These are phyloP conservation scores for Zygoascus hellenicus DNA, from an alignment of 1,139 yeast species.

Conservation along the genomic window DNA sequence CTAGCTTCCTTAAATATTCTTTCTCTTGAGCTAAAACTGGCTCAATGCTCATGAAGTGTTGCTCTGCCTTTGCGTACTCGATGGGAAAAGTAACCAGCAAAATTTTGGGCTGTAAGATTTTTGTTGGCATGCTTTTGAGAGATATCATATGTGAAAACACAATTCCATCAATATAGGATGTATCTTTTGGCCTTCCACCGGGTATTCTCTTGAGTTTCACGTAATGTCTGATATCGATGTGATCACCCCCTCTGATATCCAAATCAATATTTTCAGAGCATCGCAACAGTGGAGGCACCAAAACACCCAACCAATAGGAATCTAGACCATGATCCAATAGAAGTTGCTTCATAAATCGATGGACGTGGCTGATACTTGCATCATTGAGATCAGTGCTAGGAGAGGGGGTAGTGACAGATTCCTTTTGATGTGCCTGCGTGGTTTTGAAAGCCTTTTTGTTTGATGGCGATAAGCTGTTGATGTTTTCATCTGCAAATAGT, in stretches of 20 bases:
- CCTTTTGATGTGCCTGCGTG: slow-evolving; percentile 3
- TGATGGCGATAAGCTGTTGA: not conserved
- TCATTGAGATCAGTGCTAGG: slow-evolving; percentile 33
- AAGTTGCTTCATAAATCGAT: slow-evolving; percentile 53
- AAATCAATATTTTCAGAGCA: slow-evolving; percentile 47
- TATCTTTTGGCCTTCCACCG: slow-evolving; percentile 60
- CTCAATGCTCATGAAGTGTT: slow-evolving; percentile 68
- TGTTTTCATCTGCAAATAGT: slow-evolving; percentile 1
- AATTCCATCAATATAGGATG: slow-evolving; percentile 66
- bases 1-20: slow-evolving; percentile 77
- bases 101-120: slow-evolving; percentile 62
- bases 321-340: slow-evolving; percentile 48
- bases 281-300: slow-evolving; percentile 42
- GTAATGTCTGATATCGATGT: slow-evolving; percentile 79
- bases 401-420: slow-evolving; percentile 11
- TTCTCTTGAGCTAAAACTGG: slow-evolving; percentile 84
- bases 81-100: slow-evolving; percentile 83
- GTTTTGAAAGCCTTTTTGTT: slow-evolving; percentile 5
- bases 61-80: slow-evolving; percentile 70
- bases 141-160: slow-evolving; percentile 83
- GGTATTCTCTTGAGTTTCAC: slow-evolving; percentile 78
- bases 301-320: slow-evolving; percentile 48
- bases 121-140: slow-evolving; percentile 68
- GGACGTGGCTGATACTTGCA: slow-evolving; percentile 40
- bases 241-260: slow-evolving; percentile 58